phyloP scores from a whole-genome alignment of 768 basidiomycete species.

The Tylopilus felleus region DNA sequence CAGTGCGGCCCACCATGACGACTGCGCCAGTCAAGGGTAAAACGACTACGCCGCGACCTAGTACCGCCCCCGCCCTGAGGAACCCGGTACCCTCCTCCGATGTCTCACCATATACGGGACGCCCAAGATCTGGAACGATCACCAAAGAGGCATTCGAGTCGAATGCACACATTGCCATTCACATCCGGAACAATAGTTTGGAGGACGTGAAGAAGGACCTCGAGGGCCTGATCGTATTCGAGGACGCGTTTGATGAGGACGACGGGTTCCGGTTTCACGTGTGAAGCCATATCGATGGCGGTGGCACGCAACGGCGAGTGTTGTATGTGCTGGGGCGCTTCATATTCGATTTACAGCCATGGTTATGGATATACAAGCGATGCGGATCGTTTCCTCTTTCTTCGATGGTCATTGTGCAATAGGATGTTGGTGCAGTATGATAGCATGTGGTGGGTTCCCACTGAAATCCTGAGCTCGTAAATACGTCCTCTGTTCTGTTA shows the following conservation, averaged over 20 bases:
- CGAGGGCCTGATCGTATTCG: conserved; percentile 27
- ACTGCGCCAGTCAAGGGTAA: conserved; percentile 10
- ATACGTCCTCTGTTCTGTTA: neutral
- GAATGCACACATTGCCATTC: conserved; percentile 17
- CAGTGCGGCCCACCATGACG: conserved; percentile 4
- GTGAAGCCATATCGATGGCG: neutral
- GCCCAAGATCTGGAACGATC: conserved; percentile 26
- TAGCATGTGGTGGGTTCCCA: neutral
- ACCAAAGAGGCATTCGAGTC: conserved; percentile 22
- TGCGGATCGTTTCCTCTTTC: neutral
- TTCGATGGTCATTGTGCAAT: conserved; percentile 5
- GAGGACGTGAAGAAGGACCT: conserved; percentile 32
- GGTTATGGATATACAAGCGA: conserved; percentile 10
- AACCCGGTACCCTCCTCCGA: neutral
- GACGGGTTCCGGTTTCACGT: conserved; percentile 32
- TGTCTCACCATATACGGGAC: neutral
- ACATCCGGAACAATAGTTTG: conserved; percentile 22
- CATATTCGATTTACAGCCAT: conserved; percentile 7
- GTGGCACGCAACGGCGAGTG: no score
- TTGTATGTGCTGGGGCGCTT: conserved; percentile 5
- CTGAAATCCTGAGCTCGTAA: neutral
- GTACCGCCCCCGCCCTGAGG: neutral
- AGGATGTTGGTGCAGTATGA: conserved; percentile 9
- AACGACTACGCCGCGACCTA: neutral
- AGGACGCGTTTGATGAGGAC: conserved; percentile 24